Evolutionary conservation across 768 basidiomycete genomes (phyloP).

Genomic region (Russula griseocarnosa): DNA sequence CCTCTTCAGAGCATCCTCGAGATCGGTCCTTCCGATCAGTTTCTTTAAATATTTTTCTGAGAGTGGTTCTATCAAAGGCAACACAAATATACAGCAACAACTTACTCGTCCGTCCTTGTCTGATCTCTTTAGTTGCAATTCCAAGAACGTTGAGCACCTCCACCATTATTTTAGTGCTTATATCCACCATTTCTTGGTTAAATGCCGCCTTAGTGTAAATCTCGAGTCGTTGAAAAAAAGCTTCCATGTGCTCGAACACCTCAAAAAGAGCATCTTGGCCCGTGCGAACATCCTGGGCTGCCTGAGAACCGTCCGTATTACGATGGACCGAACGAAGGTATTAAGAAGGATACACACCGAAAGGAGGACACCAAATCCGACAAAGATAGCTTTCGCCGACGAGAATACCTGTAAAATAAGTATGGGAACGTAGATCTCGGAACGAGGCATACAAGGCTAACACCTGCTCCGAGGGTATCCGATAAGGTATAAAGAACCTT

Average conservation of each 20-base stretch:
- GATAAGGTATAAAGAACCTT: neutral
- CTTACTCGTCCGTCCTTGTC: neutral
- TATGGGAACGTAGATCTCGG: neutral
- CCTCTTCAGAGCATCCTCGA: no score
- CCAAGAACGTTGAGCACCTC: slow-evolving; percentile 1
- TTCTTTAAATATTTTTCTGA: neutral
- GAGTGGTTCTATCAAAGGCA: neutral
- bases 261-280: neutral
- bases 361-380: neutral
- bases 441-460: neutral
- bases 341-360: neutral
- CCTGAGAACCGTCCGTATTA: neutral
- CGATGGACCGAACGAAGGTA: neutral
- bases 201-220: neutral
- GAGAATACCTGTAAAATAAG: neutral
- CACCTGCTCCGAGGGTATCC: neutral
- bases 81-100: no score
- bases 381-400: neutral
- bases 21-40: neutral
- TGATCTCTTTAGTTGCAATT: slow-evolving; percentile 1
- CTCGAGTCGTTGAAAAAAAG: neutral
- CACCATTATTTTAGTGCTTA: neutral
- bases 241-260: neutral
- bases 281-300: neutral
- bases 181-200: neutral